Base-by-base conservation (phyloP, 257 asterid species). In the Gardenia jasminoides region DNA sequence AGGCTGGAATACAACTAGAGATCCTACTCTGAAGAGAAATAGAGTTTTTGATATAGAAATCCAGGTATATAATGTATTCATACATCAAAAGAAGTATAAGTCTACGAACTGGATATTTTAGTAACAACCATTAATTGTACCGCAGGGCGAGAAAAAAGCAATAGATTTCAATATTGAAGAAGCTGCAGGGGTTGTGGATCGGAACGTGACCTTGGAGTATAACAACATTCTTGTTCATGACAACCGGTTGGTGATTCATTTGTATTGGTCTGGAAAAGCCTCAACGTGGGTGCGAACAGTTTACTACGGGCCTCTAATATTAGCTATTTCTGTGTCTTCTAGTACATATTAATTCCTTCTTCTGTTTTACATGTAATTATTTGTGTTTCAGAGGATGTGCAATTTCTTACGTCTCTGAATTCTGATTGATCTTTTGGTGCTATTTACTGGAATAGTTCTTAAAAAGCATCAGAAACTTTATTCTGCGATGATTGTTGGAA, bases 241-340 rank as follows among this genome's bases (percentile, higher is more conserved):
- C 6, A 71, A 47, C 28, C 59, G 58, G 3, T 62, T 83, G 44
- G 81, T 76, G 73, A 83, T 83, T 76, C 83, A 80, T 70, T 80
- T 83, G 22, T 83, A 83, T 68, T 80, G 81, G 86, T 64, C 86
- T 13, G 83, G 86, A 22, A 75, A 79, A 56, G 86, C 81, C 31
- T 75, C 83, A 24, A 15, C 24, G 5, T 20, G 3, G 2, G 20
- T 31, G 65, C 62, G 54, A 36, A n/a, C 78, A 12, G 11, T 0
- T 4, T 33, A 65, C 72, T 74, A 79, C 48, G 83, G 83, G 0
- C 82, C 83, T 4, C 86, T 83, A 9, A 76, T 76, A 50, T 76
- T 83, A 61, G 83, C 72, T 20, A 83, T 83, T 54, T 75, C 86
- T 3, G 73, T 83, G 33, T 79, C 67, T 80, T 79, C 83, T 20